Evolutionary conservation across 257 asterid species (phyloP).

Genomic region (Salvia splendens): DNA sequence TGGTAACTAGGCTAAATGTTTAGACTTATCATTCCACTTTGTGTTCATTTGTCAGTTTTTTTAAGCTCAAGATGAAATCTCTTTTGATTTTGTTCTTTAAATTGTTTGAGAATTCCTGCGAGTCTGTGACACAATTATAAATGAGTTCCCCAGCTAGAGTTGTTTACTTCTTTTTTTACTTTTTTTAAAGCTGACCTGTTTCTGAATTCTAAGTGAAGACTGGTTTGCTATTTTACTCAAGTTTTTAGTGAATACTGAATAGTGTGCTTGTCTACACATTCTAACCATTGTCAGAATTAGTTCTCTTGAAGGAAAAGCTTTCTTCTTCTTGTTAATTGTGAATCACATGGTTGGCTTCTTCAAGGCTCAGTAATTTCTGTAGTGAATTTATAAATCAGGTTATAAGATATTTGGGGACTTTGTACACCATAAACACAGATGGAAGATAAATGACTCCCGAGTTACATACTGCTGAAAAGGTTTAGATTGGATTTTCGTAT

Average conservation of each 20-base stretch:
- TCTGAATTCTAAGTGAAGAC: not conserved
- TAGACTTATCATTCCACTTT: too few species aligned
- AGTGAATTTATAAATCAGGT: not conserved
- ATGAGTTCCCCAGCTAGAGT: too few species aligned
- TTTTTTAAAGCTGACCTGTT: not conserved
- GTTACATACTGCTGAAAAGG: constrained; percentile 13
- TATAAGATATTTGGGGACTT: constrained; percentile 19
- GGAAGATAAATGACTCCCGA: constrained; percentile 11
- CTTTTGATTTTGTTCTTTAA: not conserved
- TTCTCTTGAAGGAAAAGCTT: constrained; percentile 32
- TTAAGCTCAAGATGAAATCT: not conserved
- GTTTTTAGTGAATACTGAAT: constrained; percentile 2
- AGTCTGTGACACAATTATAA: too few species aligned
- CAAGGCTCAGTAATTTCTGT: constrained; percentile 19
- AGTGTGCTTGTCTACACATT: not conserved
- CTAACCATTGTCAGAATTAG: constrained; percentile 11
- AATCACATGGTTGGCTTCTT: constrained; percentile 13
- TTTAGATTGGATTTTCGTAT: constrained; percentile 13
- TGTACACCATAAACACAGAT: not conserved
- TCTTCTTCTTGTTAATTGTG: constrained; percentile 14
- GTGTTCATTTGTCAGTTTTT: too few species aligned
- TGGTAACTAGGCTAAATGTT: constrained; percentile 22
- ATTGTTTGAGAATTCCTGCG: too few species aligned
- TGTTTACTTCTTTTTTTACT: not conserved
- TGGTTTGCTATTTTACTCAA: not conserved